These are phyloP conservation scores for Cutaneotrichosporon cavernicola DNA, from an alignment of 1,284 basidiomycete genomes.

Conservation along the genomic window DNA sequence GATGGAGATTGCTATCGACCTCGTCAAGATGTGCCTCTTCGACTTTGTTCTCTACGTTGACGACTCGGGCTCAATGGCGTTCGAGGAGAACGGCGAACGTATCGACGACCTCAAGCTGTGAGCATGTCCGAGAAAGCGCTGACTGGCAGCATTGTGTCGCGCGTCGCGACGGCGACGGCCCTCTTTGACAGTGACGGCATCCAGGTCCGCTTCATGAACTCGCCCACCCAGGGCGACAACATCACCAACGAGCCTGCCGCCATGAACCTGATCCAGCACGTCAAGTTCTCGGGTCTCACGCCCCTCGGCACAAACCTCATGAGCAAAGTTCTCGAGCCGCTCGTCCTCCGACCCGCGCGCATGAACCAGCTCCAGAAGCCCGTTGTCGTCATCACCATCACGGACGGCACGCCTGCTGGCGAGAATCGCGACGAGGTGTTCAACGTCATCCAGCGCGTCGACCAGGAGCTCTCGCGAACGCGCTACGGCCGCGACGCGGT, in stretches of 20 bases:
- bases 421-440: constrained; percentile 51
- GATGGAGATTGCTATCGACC: constrained; percentile 53
- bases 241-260: constrained; percentile 52
- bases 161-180: constrained; percentile 53
- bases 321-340: constrained; percentile 55
- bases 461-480: constrained; percentile 46
- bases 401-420: constrained; percentile 54
- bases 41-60: constrained; percentile 53
- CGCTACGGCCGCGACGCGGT: constrained; percentile 55
- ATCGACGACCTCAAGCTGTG: constrained; percentile 55
- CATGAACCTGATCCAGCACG: constrained; percentile 49
- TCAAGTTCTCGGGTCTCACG: constrained; percentile 56
- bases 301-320: constrained; percentile 53
- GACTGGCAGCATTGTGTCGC: constrained; percentile 44
- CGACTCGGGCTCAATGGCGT: constrained; percentile 54
- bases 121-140: constrained; percentile 18
- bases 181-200: constrained; percentile 57
- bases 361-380: constrained; percentile 53
- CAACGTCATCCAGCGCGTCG: constrained; percentile 52
- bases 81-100: constrained; percentile 52
- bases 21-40: constrained; percentile 53
- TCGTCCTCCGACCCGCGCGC: constrained; percentile 54
- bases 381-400: constrained; percentile 53
- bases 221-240: constrained; percentile 53
- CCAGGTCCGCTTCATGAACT: constrained; percentile 56